These are phyloP conservation scores for Odontarrhena argentea DNA, from an alignment of 345 rosid genomes.

Conservation along the genomic window DNA sequence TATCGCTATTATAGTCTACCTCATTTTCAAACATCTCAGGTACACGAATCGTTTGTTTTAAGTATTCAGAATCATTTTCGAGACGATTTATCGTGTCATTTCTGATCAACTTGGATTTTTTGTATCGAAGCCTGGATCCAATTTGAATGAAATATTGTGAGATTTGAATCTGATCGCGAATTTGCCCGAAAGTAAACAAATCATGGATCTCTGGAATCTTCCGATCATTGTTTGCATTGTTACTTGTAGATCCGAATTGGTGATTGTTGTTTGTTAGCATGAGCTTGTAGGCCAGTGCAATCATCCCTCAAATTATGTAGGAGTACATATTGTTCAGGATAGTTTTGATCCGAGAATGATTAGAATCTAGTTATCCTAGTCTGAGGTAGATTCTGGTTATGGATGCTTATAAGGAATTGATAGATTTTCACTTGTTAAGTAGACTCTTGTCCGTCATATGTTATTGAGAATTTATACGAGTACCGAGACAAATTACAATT, in stretches of 20 bases:
- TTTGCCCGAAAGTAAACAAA: background rate
- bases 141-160: background rate
- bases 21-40: conserved; percentile 92
- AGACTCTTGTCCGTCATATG: background rate
- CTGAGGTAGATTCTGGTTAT: background rate
- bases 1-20: conserved; percentile 83
- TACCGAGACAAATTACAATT: background rate
- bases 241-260: conserved; percentile 17
- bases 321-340: background rate
- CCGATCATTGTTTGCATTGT: conserved; percentile 12
- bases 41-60: conserved; percentile 21
- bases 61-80: background rate
- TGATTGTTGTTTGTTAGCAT: conserved; percentile 23
- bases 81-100: background rate
- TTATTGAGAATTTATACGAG: background rate
- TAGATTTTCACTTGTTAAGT: background rate
- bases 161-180: conserved; percentile 27
- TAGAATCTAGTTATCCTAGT: conserved; percentile 9
- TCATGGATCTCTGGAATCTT: conserved; percentile 17
- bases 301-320: background rate
- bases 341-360: background rate
- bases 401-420: background rate
- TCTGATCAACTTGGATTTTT: background rate
- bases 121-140: conserved; percentile 25
- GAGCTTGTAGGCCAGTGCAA: background rate